Evolutionary conservation across 2,329 filamentous ascomycete species (phyloP).

Genomic region (Blastomyces parvus): DNA sequence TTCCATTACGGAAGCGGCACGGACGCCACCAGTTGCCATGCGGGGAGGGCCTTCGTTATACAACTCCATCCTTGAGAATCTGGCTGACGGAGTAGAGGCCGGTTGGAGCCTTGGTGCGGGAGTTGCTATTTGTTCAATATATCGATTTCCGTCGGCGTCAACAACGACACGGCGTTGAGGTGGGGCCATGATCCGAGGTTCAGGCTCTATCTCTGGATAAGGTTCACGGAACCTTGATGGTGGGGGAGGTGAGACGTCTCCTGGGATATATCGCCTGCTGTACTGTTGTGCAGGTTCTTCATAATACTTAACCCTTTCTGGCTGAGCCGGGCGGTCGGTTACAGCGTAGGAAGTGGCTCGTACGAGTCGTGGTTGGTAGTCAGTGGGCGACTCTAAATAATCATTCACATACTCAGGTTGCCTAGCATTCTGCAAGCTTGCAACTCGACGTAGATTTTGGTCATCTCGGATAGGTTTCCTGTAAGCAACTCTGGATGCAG

Average conservation of each 20-base stretch:
- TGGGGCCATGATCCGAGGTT: conserved; percentile 42
- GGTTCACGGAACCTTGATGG: conserved; percentile 29
- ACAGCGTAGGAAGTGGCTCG: conserved; percentile 35
- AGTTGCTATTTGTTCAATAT: conserved; percentile 48
- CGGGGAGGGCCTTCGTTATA: conserved; percentile 26
- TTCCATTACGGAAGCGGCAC: conserved; percentile 36
- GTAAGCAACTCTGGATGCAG: conserved; percentile 32
- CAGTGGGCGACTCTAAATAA: conserved; percentile 36
- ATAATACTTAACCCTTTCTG: conserved; percentile 32
- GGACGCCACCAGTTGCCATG: conserved; percentile 27
- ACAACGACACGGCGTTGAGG: conserved; percentile 61
- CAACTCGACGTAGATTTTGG: conserved; percentile 38
- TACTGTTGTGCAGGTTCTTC: conserved; percentile 28
- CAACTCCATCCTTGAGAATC: conserved; percentile 25
- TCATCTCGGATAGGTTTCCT: conserved; percentile 34
- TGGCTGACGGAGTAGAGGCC: conserved; percentile 15
- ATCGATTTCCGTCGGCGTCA: conserved; percentile 75
- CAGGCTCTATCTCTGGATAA: conserved; percentile 37
- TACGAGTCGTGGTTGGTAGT: conserved; percentile 26
- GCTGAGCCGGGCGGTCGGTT: conserved; percentile 29
- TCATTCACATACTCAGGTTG: conserved; percentile 35
- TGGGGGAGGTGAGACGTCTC: conserved; percentile 30
- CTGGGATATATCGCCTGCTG: conserved; percentile 27
- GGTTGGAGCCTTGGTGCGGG: conserved; percentile 25
- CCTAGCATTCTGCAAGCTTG: conserved; percentile 38